Evolutionary conservation across 176 grass and related monocot species (phyloP).

Genomic region (Saccharum officinarum): DNA sequence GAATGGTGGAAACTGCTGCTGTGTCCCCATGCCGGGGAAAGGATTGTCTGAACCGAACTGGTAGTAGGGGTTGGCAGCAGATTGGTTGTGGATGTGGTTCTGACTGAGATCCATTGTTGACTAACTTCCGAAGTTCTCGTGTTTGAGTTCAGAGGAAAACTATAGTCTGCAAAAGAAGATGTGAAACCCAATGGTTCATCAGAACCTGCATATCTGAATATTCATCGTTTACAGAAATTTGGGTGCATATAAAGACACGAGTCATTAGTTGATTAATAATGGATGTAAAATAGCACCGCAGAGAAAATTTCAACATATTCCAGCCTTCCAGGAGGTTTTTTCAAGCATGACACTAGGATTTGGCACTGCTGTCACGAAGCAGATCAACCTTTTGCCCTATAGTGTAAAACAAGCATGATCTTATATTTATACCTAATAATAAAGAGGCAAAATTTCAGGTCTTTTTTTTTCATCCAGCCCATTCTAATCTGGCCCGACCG

Average conservation of each 20-base stretch:
- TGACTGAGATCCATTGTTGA: conserved; percentile 11
- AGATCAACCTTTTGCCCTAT: not conserved
- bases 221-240: not conserved
- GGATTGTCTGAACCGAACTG: conserved; percentile 33
- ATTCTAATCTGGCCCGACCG: too few species aligned
- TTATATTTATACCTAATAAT: not conserved
- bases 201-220: conserved; percentile 1
- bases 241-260: not conserved
- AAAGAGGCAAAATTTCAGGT: too few species aligned
- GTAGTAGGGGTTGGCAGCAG: conserved; percentile 27
- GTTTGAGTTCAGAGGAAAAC: not conserved
- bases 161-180: conserved; percentile 16
- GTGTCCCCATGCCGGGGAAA: conserved; percentile 26
- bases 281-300: not conserved
- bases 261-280: not conserved
- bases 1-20: conserved; percentile 1
- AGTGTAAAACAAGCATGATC: not conserved
- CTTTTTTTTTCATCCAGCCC: too few species aligned
- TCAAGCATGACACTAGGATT: not conserved
- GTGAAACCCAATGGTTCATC: not conserved
- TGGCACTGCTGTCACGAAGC: not conserved
- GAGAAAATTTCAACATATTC: not conserved
- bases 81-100: conserved; percentile 31
- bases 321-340: not conserved
- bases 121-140: not conserved